A percentile compares a stretch with the other conserved stretches of the same genome.
Conservation (phyloP, 441 rosid species). For the Adansonia madagascariensis region DNA sequence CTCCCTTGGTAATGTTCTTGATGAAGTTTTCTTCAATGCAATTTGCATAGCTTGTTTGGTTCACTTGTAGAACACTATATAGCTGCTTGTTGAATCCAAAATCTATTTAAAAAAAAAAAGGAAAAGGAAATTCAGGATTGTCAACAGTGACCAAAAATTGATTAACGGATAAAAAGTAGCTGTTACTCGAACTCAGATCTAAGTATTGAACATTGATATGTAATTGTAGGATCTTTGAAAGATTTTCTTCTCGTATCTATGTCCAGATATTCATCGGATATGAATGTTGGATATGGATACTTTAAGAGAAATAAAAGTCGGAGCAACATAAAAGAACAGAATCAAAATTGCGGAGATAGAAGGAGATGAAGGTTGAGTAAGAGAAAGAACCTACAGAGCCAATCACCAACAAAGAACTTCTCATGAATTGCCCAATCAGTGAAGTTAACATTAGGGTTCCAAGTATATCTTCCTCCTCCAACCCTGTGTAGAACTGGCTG, state of each 20-base stretch:
- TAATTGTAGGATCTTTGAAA: too few species aligned
- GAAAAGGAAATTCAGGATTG: background rate
- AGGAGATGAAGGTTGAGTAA: background rate
- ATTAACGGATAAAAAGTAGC: too few species aligned
- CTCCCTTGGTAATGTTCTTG: slow-evolving; percentile 49
- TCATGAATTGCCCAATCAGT: slow-evolving; percentile 40
- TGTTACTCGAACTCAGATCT: too few species aligned
- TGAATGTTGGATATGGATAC: too few species aligned
- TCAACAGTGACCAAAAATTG: too few species aligned
- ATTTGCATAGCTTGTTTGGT: slow-evolving; percentile 41
- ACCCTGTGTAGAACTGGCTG: slow-evolving; percentile 30
- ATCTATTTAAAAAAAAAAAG: slow-evolving; percentile 16
- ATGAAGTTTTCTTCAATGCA: slow-evolving; percentile 43
- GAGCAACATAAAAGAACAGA: too few species aligned
- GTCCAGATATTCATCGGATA: too few species aligned
- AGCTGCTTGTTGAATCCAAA: slow-evolving; percentile 47
- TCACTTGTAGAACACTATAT: slow-evolving; percentile 51
- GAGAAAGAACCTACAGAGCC: slow-evolving; percentile 40
- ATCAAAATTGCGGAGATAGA: too few species aligned
- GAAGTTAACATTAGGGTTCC: slow-evolving; percentile 41
- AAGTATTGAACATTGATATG: too few species aligned
- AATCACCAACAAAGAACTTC: slow-evolving; percentile 41
- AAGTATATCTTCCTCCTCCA: slow-evolving; percentile 43
- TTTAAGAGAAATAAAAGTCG: too few species aligned
- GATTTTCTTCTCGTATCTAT: too few species aligned